A percentile compares a stretch with the other conserved stretches of the same genome.
Evolutionary conservation across 2,329 filamentous ascomycete species (phyloP).

Genomic region (Fusarium sp.): DNA sequence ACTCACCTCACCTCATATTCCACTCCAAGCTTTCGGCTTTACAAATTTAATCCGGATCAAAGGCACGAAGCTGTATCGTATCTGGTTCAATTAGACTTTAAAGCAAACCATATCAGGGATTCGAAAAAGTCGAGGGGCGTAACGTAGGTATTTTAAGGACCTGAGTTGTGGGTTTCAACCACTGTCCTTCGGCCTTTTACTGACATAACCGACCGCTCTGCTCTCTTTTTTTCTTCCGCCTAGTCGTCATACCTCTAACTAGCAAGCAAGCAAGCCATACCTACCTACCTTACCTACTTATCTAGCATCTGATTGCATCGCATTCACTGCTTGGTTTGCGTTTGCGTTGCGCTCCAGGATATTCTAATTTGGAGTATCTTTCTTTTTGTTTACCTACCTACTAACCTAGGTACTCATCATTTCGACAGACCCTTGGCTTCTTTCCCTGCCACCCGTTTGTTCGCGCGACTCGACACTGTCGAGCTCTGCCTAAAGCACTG

Average conservation of each 20-base stretch:
- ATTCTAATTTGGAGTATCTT: slow-evolving; percentile 30
- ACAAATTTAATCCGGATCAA: neutral
- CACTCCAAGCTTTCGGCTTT: slow-evolving; percentile 33
- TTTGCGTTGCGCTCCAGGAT: slow-evolving; percentile 18
- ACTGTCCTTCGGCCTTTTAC: slow-evolving; percentile 37
- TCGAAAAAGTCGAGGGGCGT: slow-evolving; percentile 22
- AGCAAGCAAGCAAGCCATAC: neutral
- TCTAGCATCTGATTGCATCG: slow-evolving; percentile 30
- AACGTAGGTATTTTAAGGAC: slow-evolving; percentile 12
- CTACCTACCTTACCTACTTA: slow-evolving; percentile 6
- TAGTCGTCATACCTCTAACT: slow-evolving; percentile 19
- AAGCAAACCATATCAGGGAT: slow-evolving; percentile 16
- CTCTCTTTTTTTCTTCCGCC: slow-evolving; percentile 30
- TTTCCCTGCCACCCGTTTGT: slow-evolving; percentile 2
- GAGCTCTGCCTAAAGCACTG: slow-evolving; percentile 30
- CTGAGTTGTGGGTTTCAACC: slow-evolving; percentile 37
- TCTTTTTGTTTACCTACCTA: slow-evolving; percentile 15
- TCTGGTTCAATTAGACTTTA: slow-evolving; percentile 31
- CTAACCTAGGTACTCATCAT: neutral
- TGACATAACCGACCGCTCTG: slow-evolving; percentile 43
- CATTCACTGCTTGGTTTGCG: slow-evolving; percentile 24
- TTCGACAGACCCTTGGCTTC: neutral
- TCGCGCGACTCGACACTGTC: slow-evolving; percentile 33
- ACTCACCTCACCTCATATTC: slow-evolving; percentile 23
- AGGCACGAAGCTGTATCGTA: neutral